A percentile compares a stretch with the other conserved stretches of the same genome.
These are phyloP conservation scores for Mycena maculata DNA, from an alignment of 768 basidiomycete species.

Conservation along the genomic window DNA sequence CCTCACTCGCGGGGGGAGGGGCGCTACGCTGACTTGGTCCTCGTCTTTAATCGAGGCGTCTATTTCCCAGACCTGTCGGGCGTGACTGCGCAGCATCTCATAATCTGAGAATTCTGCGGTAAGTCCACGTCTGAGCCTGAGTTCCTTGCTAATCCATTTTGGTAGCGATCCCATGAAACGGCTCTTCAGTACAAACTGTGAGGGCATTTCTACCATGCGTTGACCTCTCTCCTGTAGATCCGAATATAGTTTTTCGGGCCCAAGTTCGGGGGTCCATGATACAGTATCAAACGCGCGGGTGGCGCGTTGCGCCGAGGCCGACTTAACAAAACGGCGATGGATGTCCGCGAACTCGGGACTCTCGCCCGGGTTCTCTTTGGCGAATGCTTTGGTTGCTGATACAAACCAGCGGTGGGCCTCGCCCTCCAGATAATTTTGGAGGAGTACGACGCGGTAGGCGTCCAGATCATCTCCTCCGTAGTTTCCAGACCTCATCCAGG, in stretches of 20 bases:
- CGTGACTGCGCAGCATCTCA: background rate
- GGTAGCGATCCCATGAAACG: background rate
- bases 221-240: background rate
- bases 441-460: background rate
- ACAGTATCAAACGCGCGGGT: constrained; percentile 6
- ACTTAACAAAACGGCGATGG: constrained; percentile 3
- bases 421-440: background rate
- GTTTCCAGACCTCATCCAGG: background rate
- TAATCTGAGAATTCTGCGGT: background rate
- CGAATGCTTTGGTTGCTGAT: background rate
- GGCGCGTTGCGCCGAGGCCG: background rate
- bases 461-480: background rate
- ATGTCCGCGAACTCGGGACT: background rate
- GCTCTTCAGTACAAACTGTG: background rate
- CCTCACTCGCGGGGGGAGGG: no score
- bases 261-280: background rate
- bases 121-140: background rate
- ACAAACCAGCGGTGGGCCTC: constrained; percentile 12
- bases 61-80: background rate
- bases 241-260: constrained; percentile 7
- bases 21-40: no score
- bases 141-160: background rate
- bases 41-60: no score
- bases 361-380: background rate
- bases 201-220: background rate